Evolutionary conservation across 2,329 filamentous ascomycete species (phyloP).

Genomic region (Exophiala sp.): DNA sequence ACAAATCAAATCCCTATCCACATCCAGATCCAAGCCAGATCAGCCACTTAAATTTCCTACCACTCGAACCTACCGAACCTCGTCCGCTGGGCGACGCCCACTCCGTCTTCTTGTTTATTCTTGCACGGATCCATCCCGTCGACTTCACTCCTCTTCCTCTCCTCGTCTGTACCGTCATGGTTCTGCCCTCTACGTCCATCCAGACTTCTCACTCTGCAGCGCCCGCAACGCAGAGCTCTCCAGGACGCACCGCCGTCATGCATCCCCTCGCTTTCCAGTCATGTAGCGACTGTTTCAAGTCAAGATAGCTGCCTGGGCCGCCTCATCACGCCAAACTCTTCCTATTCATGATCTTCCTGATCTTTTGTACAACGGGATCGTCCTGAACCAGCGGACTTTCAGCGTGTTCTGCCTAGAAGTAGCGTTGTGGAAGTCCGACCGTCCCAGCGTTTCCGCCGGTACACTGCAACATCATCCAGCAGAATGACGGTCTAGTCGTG

Average conservation of each 20-base stretch:
- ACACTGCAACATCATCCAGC: constrained; percentile 1
- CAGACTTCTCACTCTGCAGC: constrained; percentile 1
- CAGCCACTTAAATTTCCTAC: background rate
- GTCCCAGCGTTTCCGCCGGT: constrained; percentile 9
- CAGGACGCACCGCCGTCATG: constrained; percentile 12
- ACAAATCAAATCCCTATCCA: background rate
- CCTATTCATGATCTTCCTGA: too few relatives aligned
- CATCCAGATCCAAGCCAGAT: too few relatives aligned
- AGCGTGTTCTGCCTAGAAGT: background rate
- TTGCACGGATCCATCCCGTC: background rate
- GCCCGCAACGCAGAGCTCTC: constrained; percentile 15
- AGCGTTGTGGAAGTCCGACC: background rate
- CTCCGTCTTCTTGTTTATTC: background rate
- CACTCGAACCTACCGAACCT: constrained; percentile 1
- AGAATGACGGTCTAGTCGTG: constrained; percentile 19
- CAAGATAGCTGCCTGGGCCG: constrained; percentile 20
- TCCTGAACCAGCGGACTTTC: background rate
- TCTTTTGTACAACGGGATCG: too few relatives aligned
- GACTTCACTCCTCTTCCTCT: constrained; percentile 1
- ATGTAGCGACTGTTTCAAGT: constrained; percentile 20
- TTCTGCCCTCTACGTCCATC: background rate
- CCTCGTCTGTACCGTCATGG: background rate
- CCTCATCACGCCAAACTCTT: background rate
- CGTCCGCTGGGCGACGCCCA: background rate
- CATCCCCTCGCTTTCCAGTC: constrained; percentile 12